phyloP scores from a whole-genome alignment of 352 stramenopile species.

The Globisporangium cederbergense region DNA sequence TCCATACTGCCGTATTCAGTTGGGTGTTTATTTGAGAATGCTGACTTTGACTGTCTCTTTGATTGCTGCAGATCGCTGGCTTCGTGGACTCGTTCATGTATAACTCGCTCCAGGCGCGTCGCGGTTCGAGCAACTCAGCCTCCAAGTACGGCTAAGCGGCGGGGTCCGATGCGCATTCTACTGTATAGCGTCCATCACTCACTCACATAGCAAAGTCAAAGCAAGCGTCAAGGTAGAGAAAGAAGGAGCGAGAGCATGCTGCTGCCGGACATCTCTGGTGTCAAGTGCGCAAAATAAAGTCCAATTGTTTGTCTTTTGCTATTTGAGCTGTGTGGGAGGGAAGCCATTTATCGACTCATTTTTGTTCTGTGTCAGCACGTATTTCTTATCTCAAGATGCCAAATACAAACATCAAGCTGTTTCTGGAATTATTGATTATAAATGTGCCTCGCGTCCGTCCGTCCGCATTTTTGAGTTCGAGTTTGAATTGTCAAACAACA shows the following conservation, averaged over 20 bases:
- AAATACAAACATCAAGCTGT: neutral
- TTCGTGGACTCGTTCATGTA: slow-evolving; percentile 88
- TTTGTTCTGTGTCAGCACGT: neutral
- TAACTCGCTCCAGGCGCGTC: slow-evolving; percentile 69
- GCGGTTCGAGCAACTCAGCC: slow-evolving; percentile 20
- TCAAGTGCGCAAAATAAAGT: neutral
- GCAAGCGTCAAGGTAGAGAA: neutral
- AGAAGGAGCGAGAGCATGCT: neutral
- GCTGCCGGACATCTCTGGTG: neutral
- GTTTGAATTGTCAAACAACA: slow-evolving; percentile 8
- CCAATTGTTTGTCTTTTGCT: neutral
- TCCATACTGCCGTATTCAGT: neutral
- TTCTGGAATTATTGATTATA: neutral
- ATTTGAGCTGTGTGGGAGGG: neutral
- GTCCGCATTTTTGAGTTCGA: neutral
- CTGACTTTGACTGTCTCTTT: slow-evolving; percentile 1
- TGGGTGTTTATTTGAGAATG: neutral
- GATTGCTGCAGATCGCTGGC: slow-evolving; percentile 59
- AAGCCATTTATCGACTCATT: neutral
- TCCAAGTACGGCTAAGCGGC: slow-evolving; percentile 29
- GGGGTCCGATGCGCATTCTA: neutral
- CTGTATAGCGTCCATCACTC: neutral
- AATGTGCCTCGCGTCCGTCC: neutral
- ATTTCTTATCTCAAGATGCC: too few relatives aligned
- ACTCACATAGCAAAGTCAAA: neutral